Evolutionary conservation across 441 rosid genomes (phyloP), one percentile per base, ranked within the genome.

Genomic region (Croton laevigatus): DNA sequence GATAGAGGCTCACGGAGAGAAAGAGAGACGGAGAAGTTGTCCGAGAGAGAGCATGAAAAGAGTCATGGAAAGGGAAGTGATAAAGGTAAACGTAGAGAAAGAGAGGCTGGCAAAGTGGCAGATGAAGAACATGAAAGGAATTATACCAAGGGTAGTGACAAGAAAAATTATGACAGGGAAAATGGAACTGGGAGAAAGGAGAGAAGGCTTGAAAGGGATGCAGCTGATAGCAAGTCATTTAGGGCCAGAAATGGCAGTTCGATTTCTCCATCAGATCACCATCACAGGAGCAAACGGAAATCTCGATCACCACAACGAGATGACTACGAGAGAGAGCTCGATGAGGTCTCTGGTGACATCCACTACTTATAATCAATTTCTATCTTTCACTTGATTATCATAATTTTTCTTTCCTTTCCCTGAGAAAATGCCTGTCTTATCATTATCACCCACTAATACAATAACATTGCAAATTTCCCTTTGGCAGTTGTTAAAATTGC

Each of bases 271-370:
- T 76, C 66, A 9, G 90, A 85, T 79, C 84, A 62, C 66, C 87
- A 81, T 74, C 79, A 65, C 38, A 84, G 78, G 73, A 82, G 82
- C 78, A 79, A 78, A 71, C 87, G 73, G 42, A 81, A 85, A 65
- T 88, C 89, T 44, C 81, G 44, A 34, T 91, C 91, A 1, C 86
- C 90, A 14, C 86, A 71, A 42, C 71, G 68, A 63, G 72, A 71
- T 71, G 48, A 73, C 70, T 85, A 74, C 71, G 68, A 78, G 49
- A 76, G 81, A 83, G 79, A 80, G 55, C 85, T 49, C 65, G 83
- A 82, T 48, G 90, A 93, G 97, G 98, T 90, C 79, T 75, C 78
- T 83, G 78, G 76, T 84, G 85, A 82, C 82, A 76, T 74, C 75
- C 70, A 73, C 65, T 69, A 73, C 70, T 73, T 63, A 36, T 54